Conservation (phyloP, 2,329 filamentous ascomycete species). For the Diaporthe helianthi region DNA sequence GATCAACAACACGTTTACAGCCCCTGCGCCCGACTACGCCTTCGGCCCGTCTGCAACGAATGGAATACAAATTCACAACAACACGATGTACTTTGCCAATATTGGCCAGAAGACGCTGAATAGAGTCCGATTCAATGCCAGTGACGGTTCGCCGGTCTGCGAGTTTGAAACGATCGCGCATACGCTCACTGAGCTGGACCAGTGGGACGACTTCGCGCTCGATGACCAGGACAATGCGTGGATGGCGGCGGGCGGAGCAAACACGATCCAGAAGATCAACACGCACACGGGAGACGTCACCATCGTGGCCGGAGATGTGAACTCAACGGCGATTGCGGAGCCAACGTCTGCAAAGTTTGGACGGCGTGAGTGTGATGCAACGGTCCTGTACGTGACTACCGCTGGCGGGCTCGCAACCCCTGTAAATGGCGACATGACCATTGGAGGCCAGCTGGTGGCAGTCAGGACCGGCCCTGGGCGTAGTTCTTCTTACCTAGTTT, state of each 20-base stretch:
- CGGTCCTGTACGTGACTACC: slow-evolving; percentile 33
- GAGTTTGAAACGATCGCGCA: slow-evolving; percentile 33
- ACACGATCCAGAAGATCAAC: slow-evolving; percentile 35
- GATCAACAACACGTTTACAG: slow-evolving; percentile 39
- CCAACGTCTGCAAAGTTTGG: slow-evolving; percentile 33
- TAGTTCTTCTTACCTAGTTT: background rate
- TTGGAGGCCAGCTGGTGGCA: slow-evolving; percentile 33
- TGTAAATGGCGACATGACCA: slow-evolving; percentile 30
- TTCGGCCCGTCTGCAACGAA: slow-evolving; percentile 37
- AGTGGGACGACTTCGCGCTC: slow-evolving; percentile 38
- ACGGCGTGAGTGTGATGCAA: slow-evolving; percentile 25
- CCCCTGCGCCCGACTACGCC: slow-evolving; percentile 28
- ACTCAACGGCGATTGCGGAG: slow-evolving; percentile 35
- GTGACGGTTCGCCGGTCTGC: slow-evolving; percentile 33
- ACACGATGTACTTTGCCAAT: slow-evolving; percentile 41
- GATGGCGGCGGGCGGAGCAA: slow-evolving; percentile 36
- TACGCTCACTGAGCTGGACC: slow-evolving; percentile 18
- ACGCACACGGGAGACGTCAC: slow-evolving; percentile 30
- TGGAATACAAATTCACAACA: slow-evolving; percentile 39
- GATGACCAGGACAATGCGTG: slow-evolving; percentile 37
- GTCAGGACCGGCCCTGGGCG: slow-evolving; percentile 19
- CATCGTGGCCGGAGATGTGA: slow-evolving; percentile 36
- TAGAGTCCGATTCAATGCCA: slow-evolving; percentile 35
- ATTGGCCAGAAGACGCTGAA: slow-evolving; percentile 37
- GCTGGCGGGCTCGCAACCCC: slow-evolving; percentile 30